phyloP scores from a whole-genome alignment of 495 filamentous ascomycete species.

The Aspergillus sclerotiicarbonarius region DNA sequence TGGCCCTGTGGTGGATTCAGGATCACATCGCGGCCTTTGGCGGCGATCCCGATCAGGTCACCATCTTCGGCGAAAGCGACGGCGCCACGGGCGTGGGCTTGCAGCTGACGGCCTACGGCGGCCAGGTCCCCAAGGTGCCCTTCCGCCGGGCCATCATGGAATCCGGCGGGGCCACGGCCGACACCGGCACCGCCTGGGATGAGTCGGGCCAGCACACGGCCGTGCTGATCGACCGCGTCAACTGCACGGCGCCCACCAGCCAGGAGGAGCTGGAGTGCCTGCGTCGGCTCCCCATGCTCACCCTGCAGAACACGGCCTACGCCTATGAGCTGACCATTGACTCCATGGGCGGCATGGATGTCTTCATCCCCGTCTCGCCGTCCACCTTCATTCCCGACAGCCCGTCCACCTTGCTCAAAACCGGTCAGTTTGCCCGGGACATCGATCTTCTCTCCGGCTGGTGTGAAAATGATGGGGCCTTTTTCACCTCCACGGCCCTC shows the following conservation, averaged over 20 bases:
- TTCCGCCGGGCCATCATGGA: slow-evolving; percentile 30
- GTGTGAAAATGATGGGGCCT: background rate
- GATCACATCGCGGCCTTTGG: slow-evolving; percentile 34
- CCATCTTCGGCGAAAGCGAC: slow-evolving; percentile 22
- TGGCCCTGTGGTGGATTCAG: slow-evolving; percentile 38
- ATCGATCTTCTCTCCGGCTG: background rate
- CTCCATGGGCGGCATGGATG: background rate
- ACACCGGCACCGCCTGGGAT: background rate
- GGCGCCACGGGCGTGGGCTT: slow-evolving; percentile 23
- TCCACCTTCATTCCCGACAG: background rate
- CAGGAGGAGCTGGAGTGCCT: background rate
- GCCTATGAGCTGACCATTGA: background rate
- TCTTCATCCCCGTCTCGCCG: background rate
- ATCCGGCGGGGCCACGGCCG: slow-evolving; percentile 7
- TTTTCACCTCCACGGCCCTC: background rate
- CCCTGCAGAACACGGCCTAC: background rate
- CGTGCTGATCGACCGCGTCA: background rate
- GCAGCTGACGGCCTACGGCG: slow-evolving; percentile 13
- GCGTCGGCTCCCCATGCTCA: background rate
- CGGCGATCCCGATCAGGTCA: slow-evolving; percentile 26
- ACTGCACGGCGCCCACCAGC: background rate
- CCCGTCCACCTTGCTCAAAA: background rate
- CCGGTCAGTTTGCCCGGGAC: background rate
- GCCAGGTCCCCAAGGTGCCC: slow-evolving; percentile 12
- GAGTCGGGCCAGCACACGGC: background rate